Conservation (phyloP, 306 rosid species). For the Sesbania bispinosa region DNA sequence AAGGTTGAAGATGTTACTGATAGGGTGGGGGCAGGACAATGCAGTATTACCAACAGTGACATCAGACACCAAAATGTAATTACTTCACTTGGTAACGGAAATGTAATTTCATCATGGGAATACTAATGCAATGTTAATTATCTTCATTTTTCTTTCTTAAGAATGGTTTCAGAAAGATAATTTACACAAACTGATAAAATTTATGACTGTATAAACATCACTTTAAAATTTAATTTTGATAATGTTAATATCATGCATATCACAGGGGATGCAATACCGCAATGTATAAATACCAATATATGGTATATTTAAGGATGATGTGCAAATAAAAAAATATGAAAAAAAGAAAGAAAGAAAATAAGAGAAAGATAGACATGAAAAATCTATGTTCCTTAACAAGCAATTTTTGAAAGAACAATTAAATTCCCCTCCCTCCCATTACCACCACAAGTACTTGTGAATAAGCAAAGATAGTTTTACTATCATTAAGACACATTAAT, state of each 20-base stretch:
- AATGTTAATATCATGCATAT: not conserved
- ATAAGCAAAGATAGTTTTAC: constrained; percentile 3
- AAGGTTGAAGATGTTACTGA: constrained; percentile 22
- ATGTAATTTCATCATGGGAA: not conserved
- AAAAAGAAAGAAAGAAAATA: not conserved
- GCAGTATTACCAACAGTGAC: not conserved
- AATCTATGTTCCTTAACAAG: not conserved
- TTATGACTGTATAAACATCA: not conserved
- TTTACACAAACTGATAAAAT: not conserved
- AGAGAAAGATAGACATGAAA: not conserved
- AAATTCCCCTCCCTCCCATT: too few relatives aligned
- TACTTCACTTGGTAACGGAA: not conserved
- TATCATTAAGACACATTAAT: not conserved
- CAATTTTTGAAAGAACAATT: too few relatives aligned
- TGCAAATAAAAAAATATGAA: not conserved
- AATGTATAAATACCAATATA: not conserved
- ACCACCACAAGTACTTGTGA: not conserved
- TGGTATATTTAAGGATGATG: not conserved
- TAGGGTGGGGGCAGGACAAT: not conserved
- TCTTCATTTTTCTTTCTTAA: not conserved
- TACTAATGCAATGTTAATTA: not conserved
- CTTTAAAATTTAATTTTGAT: not conserved
- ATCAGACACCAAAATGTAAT: not conserved
- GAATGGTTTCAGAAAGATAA: not conserved
- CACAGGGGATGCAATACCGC: not conserved